Percentiles rank a stretch among this genome's conserved stretches.
These are phyloP conservation scores for Pythium dissotocum DNA, from an alignment of 352 stramenopile genomes.

Conservation along the genomic window DNA sequence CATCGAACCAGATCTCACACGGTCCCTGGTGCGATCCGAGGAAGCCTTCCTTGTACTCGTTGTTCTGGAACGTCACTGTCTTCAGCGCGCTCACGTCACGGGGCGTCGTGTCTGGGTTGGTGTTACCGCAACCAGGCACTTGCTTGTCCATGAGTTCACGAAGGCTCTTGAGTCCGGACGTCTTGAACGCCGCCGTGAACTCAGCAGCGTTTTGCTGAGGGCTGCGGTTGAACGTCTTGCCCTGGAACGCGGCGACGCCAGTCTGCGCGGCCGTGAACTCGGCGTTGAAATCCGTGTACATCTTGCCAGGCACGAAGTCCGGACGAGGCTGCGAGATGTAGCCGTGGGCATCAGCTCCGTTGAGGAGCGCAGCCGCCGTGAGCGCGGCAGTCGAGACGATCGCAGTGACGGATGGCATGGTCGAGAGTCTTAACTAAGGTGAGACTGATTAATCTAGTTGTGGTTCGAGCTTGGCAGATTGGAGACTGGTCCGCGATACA, in stretches of 20 bases:
- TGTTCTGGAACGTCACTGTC: slow-evolving; percentile 38
- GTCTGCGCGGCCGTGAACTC: slow-evolving; percentile 25
- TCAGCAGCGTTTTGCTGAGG: not conserved
- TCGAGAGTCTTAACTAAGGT: not conserved
- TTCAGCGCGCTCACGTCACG: slow-evolving; percentile 24
- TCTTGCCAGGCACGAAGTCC: slow-evolving; percentile 25
- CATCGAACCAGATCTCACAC: slow-evolving; percentile 30
- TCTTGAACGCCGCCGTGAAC: not conserved
- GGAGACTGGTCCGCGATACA: not conserved
- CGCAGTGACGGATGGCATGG: not conserved
- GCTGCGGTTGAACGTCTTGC: slow-evolving; percentile 12
- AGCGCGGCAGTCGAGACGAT: not conserved
- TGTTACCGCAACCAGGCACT: slow-evolving; percentile 26
- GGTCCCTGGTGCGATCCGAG: slow-evolving; percentile 32
- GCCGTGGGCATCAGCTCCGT: slow-evolving; percentile 23
- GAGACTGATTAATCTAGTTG: not conserved
- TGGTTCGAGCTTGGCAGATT: not conserved
- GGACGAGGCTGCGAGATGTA: slow-evolving; percentile 28
- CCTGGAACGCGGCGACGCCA: slow-evolving; percentile 30
- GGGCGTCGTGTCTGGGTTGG: slow-evolving; percentile 18
- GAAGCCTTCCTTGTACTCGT: slow-evolving; percentile 47
- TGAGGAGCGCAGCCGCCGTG: not conserved
- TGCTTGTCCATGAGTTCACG: slow-evolving; percentile 25
- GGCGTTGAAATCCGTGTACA: slow-evolving; percentile 29
- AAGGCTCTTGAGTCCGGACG: slow-evolving; percentile 15